Conservation (phyloP, 805 yeast species). For the Candida insectorum region DNA sequence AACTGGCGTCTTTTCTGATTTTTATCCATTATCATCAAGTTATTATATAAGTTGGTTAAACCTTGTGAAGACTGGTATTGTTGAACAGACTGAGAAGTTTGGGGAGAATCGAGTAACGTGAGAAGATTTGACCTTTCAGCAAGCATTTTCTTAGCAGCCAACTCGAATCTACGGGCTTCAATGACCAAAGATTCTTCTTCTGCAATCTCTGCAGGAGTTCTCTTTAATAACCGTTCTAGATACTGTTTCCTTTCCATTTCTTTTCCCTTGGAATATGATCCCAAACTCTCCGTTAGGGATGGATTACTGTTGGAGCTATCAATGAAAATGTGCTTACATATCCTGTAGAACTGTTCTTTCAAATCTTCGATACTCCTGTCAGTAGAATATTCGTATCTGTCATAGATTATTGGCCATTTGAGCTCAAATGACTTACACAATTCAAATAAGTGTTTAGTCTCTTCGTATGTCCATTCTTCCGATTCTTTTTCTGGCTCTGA, state of each 20-base stretch:
- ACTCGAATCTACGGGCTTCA: conserved; percentile 89
- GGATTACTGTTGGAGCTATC: conserved; percentile 39
- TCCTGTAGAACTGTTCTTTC: conserved; percentile 74
- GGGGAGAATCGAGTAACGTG: conserved; percentile 83
- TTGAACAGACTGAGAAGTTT: conserved; percentile 64
- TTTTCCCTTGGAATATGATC: conserved; percentile 59
- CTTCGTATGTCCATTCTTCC: conserved; percentile 44
- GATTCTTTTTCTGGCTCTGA: not conserved
- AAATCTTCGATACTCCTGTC: conserved; percentile 68
- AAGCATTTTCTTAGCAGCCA: conserved; percentile 85
- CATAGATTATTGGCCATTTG: conserved; percentile 65
- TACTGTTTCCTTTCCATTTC: conserved; percentile 82
- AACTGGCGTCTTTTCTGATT: conserved; percentile 51
- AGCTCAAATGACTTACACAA: conserved; percentile 60
- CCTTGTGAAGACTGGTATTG: conserved; percentile 87
- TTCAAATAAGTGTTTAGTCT: conserved; percentile 75
- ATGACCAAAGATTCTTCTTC: conserved; percentile 94
- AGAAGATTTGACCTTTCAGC: conserved; percentile 77
- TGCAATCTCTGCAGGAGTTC: conserved; percentile 96
- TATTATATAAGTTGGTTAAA: conserved; percentile 77
- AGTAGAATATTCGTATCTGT: conserved; percentile 43
- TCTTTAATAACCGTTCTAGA: conserved; percentile 65
- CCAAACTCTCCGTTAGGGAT: conserved; percentile 56
- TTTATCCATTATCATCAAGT: conserved; percentile 69
- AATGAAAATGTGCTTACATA: conserved; percentile 53